These are phyloP conservation scores for Vanilla planifolia DNA, from an alignment of 106 monocot genomes.

Conservation along the genomic window DNA sequence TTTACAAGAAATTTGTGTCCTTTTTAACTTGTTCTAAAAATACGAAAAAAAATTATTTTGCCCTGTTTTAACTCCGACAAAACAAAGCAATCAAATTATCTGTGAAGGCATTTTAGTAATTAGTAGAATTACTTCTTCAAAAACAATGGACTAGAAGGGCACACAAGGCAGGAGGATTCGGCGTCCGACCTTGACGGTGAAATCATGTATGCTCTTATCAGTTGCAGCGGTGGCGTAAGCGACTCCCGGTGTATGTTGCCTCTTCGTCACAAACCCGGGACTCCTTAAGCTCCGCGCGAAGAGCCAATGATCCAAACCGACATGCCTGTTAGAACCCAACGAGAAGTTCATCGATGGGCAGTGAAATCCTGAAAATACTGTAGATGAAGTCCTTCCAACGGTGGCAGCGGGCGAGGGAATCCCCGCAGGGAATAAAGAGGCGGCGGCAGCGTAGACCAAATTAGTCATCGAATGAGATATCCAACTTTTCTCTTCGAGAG, in stretches of 20 bases:
- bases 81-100: background rate
- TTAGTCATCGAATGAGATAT: background rate
- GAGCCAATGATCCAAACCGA: background rate
- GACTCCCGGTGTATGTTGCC: conserved; percentile 24
- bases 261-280: conserved; percentile 10
- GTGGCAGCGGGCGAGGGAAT: background rate
- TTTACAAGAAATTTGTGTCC: too few species aligned
- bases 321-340: background rate
- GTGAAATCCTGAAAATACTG: background rate
- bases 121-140: too few species aligned
- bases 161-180: too few species aligned
- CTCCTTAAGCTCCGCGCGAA: background rate
- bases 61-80: background rate
- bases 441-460: conserved; percentile 1
- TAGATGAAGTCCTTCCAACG: background rate
- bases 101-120: too few species aligned
- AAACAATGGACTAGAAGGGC: background rate
- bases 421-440: background rate
- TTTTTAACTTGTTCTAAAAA: too few species aligned
- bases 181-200: conserved; percentile 67
- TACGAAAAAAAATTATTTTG: background rate
- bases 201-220: conserved; percentile 83
- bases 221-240: conserved; percentile 73
- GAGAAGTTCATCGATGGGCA: background rate
- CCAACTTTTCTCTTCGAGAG: too few species aligned